Percentiles rank a stretch among this genome's conserved stretches.
These are phyloP conservation scores for Leishmania turanica DNA, from an alignment of 208 protist species.

Conservation along the genomic window DNA sequence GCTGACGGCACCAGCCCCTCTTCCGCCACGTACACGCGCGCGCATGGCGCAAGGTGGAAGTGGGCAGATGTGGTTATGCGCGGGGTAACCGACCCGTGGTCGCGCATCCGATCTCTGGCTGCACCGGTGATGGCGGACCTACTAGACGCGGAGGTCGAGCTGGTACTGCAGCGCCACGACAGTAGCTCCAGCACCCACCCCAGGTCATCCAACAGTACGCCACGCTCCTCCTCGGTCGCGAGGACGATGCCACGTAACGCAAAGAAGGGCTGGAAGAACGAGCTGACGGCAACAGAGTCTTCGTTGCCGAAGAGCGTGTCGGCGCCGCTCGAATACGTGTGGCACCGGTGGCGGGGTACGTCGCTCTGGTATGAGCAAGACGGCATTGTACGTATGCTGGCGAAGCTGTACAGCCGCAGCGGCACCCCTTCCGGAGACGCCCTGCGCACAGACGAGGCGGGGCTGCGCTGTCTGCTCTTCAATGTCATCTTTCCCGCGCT, in stretches of 20 bases:
- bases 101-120: constrained; percentile 44
- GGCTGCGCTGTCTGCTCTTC: constrained; percentile 38
- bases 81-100: constrained; percentile 76
- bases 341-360: constrained; percentile 18
- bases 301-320: constrained; percentile 9
- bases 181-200: neutral
- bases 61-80: constrained; percentile 55
- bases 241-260: neutral
- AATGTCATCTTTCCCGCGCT: constrained; percentile 54
- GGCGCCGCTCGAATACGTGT: constrained; percentile 23
- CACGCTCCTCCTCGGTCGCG: neutral
- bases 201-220: neutral
- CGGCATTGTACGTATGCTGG: constrained; percentile 29
- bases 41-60: constrained; percentile 18
- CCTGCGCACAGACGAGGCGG: constrained; percentile 26
- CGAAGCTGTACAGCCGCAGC: constrained; percentile 21
- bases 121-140: constrained; percentile 30
- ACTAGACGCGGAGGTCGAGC: constrained; percentile 23
- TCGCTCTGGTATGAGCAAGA: constrained; percentile 37
- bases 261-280: neutral
- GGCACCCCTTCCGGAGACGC: constrained; percentile 20
- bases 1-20: neutral
- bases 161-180: constrained; percentile 7
- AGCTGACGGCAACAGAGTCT: neutral
- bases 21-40: neutral